A percentile compares a stretch with the other conserved stretches of the same genome.
phyloP scores from a whole-genome alignment of 1,284 basidiomycete genomes.

The Omphalotus olearius region DNA sequence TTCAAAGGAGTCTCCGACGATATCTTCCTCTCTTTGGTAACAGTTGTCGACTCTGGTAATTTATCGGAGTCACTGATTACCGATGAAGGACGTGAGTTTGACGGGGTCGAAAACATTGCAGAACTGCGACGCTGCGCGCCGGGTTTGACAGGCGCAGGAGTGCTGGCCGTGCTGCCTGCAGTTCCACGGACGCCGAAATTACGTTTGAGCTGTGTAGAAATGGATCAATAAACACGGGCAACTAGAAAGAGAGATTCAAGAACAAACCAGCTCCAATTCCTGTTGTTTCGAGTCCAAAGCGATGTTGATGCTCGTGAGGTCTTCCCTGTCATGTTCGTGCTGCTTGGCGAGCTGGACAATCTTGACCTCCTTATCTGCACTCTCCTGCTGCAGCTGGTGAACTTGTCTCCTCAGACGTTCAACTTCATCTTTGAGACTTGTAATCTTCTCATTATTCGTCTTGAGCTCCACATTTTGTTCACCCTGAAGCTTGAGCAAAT shows the following conservation, averaged over 20 bases:
- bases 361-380: conserved; percentile 78
- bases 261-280: conserved; percentile 78
- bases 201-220: conserved; percentile 60
- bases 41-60: conserved; percentile 7
- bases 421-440: conserved; percentile 55
- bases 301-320: conserved; percentile 76
- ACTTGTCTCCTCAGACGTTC: conserved; percentile 61
- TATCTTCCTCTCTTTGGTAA: conserved; percentile 12
- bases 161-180: conserved; percentile 57
- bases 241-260: conserved; percentile 2
- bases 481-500: conserved; percentile 45
- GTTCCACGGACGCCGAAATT: conserved; percentile 59
- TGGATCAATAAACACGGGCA: conserved; percentile 11
- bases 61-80: conserved; percentile 50
- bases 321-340: conserved; percentile 67
- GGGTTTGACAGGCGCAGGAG: conserved; percentile 45
- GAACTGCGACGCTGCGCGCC: conserved; percentile 48
- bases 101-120: conserved; percentile 45
- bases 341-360: conserved; percentile 72
- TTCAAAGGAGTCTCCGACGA: conserved; percentile 8
- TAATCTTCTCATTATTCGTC: conserved; percentile 44
- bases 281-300: conserved; percentile 88
- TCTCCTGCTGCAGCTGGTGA: conserved; percentile 71
- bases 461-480: conserved; percentile 46
- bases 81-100: conserved; percentile 46